These are phyloP conservation scores for Aureoboletus auriporus DNA, from an alignment of 768 basidiomycete species.

Conservation along the genomic window DNA sequence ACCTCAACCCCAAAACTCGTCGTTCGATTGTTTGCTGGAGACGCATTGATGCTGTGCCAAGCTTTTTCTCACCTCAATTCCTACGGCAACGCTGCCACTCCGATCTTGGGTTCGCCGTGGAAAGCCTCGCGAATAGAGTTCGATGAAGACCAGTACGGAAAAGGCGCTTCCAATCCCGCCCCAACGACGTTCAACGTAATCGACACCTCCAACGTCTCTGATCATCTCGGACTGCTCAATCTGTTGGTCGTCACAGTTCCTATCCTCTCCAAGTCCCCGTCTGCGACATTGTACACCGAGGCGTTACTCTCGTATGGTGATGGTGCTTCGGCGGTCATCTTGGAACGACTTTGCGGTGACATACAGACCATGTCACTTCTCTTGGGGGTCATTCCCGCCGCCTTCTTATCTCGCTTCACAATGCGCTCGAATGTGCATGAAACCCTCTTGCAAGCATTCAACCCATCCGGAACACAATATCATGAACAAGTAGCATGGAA, in stretches of 20 bases:
- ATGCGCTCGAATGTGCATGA: conserved; percentile 28
- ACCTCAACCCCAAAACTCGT: conserved; percentile 8
- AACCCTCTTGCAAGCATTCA: conserved; percentile 4
- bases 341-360: conserved; percentile 27
- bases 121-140: conserved; percentile 19
- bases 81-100: conserved; percentile 10
- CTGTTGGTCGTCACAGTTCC: conserved; percentile 20
- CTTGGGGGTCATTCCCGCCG: conserved; percentile 24
- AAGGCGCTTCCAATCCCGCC: conserved; percentile 12
- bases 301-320: conserved; percentile 14
- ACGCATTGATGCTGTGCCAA: conserved; percentile 25
- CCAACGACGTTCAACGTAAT: conserved; percentile 31
- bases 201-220: conserved; percentile 30
- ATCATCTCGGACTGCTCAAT: conserved; percentile 29
- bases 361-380: conserved; percentile 24
- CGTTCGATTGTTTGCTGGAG: conserved; percentile 29
- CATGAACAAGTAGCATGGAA: conserved; percentile 28
- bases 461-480: conserved; percentile 6
- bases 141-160: conserved; percentile 19
- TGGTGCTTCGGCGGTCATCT: conserved; percentile 8
- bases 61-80: conserved; percentile 17
- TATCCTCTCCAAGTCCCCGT: conserved; percentile 21
- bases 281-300: conserved; percentile 29
- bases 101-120: conserved; percentile 23
- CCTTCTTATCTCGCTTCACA: conserved; percentile 25